These are phyloP conservation scores for Phlegmacium glaucopus DNA, from an alignment of 768 basidiomycete genomes.

Conservation along the genomic window DNA sequence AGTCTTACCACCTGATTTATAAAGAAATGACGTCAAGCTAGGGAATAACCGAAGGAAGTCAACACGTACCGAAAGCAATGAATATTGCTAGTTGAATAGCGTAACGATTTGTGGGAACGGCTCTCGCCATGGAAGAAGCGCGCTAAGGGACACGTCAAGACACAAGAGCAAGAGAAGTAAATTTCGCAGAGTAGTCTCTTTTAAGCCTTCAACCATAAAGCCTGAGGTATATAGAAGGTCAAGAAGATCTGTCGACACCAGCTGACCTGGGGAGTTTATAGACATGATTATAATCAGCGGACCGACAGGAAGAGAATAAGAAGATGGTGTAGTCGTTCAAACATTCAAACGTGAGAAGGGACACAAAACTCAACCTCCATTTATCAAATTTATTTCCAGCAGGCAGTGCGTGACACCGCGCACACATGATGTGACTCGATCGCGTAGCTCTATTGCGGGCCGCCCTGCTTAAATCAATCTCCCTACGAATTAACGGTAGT, in stretches of 20 bases:
- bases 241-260: no score
- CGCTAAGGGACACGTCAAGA: background rate
- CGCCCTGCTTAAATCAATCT: background rate
- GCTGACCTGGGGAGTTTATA: no score
- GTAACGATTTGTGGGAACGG: constrained; percentile 58
- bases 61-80: constrained; percentile 63
- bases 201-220: background rate
- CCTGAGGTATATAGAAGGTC: no score
- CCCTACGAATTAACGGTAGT: background rate
- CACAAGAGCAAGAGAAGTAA: background rate
- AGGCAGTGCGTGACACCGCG: background rate
- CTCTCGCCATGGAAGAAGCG: constrained; percentile 26
- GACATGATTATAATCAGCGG: no score
- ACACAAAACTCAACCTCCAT: no score
- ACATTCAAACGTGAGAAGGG: no score
- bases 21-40: background rate
- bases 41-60: background rate
- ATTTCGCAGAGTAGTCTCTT: background rate
- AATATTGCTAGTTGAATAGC: constrained; percentile 66
- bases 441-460: background rate
- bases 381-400: no score
- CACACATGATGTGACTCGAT: background rate
- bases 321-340: no score
- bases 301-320: no score
- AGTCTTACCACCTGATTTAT: constrained; percentile 23